phyloP scores from a whole-genome alignment of 306 rosid genomes.

The Ormosia emarginata region DNA sequence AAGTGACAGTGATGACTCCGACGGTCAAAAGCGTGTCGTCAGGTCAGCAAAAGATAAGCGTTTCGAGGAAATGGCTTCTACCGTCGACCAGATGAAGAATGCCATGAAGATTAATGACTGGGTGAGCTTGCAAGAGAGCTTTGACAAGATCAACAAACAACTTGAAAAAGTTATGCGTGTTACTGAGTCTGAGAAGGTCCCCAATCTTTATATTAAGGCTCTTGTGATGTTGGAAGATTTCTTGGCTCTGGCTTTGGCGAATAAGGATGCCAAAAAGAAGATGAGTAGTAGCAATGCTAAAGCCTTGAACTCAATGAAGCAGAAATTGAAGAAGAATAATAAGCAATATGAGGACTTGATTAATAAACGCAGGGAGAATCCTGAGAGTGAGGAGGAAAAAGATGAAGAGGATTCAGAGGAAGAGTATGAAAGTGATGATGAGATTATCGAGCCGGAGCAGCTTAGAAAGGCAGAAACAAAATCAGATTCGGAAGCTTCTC shows the following conservation, averaged over 20 bases:
- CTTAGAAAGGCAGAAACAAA: constrained; percentile 36
- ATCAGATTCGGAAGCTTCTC: constrained; percentile 55
- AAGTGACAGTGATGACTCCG: constrained; percentile 74
- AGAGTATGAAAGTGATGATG: constrained; percentile 57
- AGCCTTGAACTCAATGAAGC: constrained; percentile 97
- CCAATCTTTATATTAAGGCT: constrained; percentile 75
- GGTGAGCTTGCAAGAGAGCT: constrained; percentile 95
- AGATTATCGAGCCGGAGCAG: constrained; percentile 63
- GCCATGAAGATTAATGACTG: constrained; percentile 97
- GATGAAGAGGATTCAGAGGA: constrained; percentile 50
- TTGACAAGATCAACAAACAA: constrained; percentile 88
- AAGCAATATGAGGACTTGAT: constrained; percentile 83
- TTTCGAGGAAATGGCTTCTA: constrained; percentile 77
- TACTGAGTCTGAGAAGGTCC: constrained; percentile 77
- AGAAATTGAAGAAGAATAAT: constrained; percentile 92
- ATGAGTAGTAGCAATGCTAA: constrained; percentile 99
- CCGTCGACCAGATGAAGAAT: constrained; percentile 93
- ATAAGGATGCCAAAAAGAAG: constrained; percentile 94
- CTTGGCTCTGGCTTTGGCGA: constrained; percentile 77
- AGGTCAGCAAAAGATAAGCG: constrained; percentile 88
- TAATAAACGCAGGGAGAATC: constrained; percentile 73
- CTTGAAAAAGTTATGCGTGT: constrained; percentile 97
- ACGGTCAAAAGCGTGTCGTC: constrained; percentile 65
- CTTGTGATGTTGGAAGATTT: constrained; percentile 93
- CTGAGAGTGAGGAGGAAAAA: constrained; percentile 78